Base-by-base conservation (phyloP, 2,329 filamentous ascomycete species). In the Botrytis galanthina region DNA sequence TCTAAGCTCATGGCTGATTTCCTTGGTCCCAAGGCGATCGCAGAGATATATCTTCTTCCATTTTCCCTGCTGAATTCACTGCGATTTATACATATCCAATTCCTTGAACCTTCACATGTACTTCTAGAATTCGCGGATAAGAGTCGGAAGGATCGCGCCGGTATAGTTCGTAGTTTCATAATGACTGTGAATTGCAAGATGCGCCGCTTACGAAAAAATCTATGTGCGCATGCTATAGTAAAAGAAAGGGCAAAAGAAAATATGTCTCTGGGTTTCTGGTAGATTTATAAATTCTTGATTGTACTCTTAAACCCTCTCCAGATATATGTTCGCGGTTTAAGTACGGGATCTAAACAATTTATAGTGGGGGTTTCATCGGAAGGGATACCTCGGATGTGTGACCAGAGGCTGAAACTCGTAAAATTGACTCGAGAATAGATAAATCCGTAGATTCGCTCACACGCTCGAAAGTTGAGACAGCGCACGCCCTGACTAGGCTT, bases 141-240 rank as follows among this genome's bases (percentile, higher is more conserved):
- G 29, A 51, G 39, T 57, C 42, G 71, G 22, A 72, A 62, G 51
- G 63, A 51, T 29, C 60, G 71, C 51, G 54, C 62, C 51, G 42
- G 39, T 16, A 54, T 32, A 26, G 2, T 69, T 32, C 71, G 71
- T 20, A 69, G 26, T 61, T 72, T 69, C 71, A 72, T 72, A 48
- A 44, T 72, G 63, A 48, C 7, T 29, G 63, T 39, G 54, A 64
- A 71, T 39, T 64, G 46, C 35, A 66, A 67, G 22, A 32, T 46
- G 39, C 42, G 32, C 51, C 37, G 12, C 4, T 22, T 29, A 32
- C 20, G 39, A 12, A 22, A 69, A 59, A n/a, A 69, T 39, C 26
- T 72, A 69, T 68, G 39, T n/a, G 63, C 71, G 32, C 71, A 72
- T 72, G 12, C 22, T 68, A 10, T 61, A 67, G 29, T 16, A 20